A percentile compares a stretch with the other conserved stretches of the same genome.
These are phyloP conservation scores for Vanrija pseudolonga DNA, from an alignment of 1,284 basidiomycete species.

Conservation along the genomic window DNA sequence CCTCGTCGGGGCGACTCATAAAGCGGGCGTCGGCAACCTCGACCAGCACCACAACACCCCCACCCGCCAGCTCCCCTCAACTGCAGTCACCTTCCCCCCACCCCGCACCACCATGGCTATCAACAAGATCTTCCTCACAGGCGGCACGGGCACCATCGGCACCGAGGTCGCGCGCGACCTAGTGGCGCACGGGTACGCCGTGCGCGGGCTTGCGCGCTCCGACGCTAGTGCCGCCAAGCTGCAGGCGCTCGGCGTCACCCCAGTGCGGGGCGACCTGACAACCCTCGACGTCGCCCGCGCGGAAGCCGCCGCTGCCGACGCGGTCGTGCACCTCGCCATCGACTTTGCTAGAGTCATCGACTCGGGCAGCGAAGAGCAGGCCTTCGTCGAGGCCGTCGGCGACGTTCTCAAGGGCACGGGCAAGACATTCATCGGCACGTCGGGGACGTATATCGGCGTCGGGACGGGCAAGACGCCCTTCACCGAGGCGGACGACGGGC, in stretches of 20 bases:
- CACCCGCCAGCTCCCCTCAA: too few relatives aligned
- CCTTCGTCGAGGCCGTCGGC: slow-evolving; percentile 18
- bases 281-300: slow-evolving; percentile 25
- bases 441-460: slow-evolving; percentile 8
- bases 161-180: slow-evolving; percentile 22
- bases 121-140: slow-evolving; percentile 37
- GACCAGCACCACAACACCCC: too few relatives aligned
- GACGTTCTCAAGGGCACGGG: slow-evolving; percentile 11
- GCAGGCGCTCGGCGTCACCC: slow-evolving; percentile 14
- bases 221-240: slow-evolving; percentile 20
- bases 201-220: slow-evolving; percentile 30
- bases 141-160: slow-evolving; percentile 33
- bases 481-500: slow-evolving; percentile 1
- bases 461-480: not conserved
- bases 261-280: slow-evolving; percentile 18
- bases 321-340: slow-evolving; percentile 36
- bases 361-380: slow-evolving; percentile 15
- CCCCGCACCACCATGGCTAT: not conserved
- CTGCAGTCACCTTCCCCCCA: too few relatives aligned
- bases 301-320: slow-evolving; percentile 25
- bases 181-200: slow-evolving; percentile 22
- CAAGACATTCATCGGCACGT: slow-evolving; percentile 20
- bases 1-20: too few relatives aligned
- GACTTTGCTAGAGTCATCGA: slow-evolving; percentile 9
- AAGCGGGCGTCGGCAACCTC: too few relatives aligned